These are phyloP conservation scores for Trypanosoma vivax DNA, from an alignment of 208 protist species.

Conservation along the genomic window DNA sequence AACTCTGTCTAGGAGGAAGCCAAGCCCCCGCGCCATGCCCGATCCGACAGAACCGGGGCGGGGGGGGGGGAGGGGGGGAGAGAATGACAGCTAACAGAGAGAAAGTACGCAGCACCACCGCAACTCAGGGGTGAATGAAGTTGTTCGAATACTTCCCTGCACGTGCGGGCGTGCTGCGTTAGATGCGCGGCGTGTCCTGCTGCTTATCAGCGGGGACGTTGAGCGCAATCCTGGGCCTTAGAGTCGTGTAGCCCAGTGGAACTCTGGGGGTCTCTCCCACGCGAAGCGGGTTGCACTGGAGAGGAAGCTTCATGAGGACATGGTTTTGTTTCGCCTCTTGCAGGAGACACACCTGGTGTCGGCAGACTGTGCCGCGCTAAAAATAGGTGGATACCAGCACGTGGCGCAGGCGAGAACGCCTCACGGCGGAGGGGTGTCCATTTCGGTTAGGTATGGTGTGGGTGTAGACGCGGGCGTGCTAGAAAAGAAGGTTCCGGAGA, in stretches of 20 bases:
- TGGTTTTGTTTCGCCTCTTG: too few species aligned
- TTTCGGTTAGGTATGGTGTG: background rate
- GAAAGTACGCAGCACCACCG: background rate
- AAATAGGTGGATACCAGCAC: background rate
- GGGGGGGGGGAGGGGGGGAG: background rate
- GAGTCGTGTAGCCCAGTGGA: background rate
- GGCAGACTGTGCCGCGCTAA: too few species aligned
- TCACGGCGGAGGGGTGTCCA: background rate
- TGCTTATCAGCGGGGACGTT: background rate
- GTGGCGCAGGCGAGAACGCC: background rate
- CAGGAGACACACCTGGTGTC: too few species aligned
- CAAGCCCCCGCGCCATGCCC: background rate
- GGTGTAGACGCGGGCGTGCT: too few species aligned
- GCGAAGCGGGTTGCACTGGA: too few species aligned
- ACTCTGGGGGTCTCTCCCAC: too few species aligned
- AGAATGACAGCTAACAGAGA: background rate
- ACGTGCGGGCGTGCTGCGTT: too few species aligned
- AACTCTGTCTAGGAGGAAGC: background rate
- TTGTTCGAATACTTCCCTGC: background rate
- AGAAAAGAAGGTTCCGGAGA: too few species aligned
- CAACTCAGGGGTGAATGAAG: background rate
- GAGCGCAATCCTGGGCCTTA: background rate
- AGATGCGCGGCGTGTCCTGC: too few species aligned
- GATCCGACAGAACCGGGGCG: background rate
- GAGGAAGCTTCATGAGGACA: too few species aligned